These are phyloP conservation scores for Ephemerocybe angulata DNA, from an alignment of 768 basidiomycete species.

Conservation along the genomic window DNA sequence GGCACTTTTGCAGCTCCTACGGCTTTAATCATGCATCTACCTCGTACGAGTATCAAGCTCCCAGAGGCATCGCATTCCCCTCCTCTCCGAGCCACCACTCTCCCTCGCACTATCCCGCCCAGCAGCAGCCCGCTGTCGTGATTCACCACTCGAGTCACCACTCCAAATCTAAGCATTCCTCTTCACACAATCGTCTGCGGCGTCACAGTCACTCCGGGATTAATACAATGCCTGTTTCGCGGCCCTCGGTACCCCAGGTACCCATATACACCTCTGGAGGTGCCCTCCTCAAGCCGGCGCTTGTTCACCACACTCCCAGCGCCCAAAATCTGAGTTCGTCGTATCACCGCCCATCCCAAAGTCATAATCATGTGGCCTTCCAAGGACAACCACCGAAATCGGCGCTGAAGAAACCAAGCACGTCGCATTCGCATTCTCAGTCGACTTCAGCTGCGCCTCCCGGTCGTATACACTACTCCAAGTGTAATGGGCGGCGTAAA, in stretches of 20 bases:
- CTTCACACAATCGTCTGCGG: conserved; percentile 3
- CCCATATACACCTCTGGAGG: conserved; percentile 4
- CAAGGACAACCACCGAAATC: conserved; percentile 17
- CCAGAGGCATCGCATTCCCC: neutral
- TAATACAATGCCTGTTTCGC: neutral
- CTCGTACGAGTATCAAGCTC: neutral
- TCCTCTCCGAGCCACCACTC: neutral
- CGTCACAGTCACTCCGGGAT: conserved; percentile 7
- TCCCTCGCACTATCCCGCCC: neutral
- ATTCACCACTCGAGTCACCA: conserved; percentile 9
- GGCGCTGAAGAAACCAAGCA: conserved; percentile 3
- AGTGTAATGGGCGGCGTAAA: conserved; percentile 74
- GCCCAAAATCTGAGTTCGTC: neutral
- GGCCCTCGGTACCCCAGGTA: neutral
- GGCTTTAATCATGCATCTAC: neutral
- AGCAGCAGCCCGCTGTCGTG: neutral
- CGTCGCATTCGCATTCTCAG: conserved; percentile 17
- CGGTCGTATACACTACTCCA: conserved; percentile 53
- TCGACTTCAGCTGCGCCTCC: neutral
- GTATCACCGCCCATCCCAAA: conserved; percentile 11
- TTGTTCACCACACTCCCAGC: conserved; percentile 9
- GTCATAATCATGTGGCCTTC: conserved; percentile 23
- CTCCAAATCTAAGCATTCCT: conserved; percentile 5
- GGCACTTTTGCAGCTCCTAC: neutral
- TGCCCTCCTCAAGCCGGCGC: conserved; percentile 6